phyloP scores from a whole-genome alignment of 257 asterid species.

The Verbena officinalis region DNA sequence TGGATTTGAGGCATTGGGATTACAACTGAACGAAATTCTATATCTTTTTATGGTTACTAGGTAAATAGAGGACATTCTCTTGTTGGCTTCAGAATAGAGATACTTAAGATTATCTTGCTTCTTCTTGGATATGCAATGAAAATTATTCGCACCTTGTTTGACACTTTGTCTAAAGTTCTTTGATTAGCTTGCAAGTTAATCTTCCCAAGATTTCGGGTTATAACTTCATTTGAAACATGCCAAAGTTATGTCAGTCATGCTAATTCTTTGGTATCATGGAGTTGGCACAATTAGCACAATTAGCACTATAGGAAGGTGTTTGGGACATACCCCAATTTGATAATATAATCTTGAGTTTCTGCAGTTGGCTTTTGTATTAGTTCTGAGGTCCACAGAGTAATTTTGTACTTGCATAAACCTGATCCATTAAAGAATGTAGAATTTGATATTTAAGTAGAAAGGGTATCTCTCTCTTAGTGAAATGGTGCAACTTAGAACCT shows the following conservation, averaged over 20 bases:
- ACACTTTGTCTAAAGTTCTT: neutral
- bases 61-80: neutral
- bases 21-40: neutral
- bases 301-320: too few relatives aligned
- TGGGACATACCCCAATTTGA: too few relatives aligned
- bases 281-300: too few relatives aligned
- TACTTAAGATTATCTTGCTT: slow-evolving; percentile 13
- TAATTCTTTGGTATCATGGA: neutral
- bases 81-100: neutral
- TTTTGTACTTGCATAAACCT: too few relatives aligned
- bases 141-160: neutral
- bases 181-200: neutral
- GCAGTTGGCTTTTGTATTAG: too few relatives aligned
- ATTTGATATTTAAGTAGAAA: neutral
- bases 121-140: neutral
- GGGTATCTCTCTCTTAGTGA: neutral
- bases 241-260: neutral
- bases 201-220: neutral
- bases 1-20: neutral
- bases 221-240: neutral
- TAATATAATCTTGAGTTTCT: too few relatives aligned
- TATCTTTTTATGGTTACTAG: neutral
- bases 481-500: neutral
- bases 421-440: too few relatives aligned
- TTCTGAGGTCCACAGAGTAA: too few relatives aligned